Evolutionary conservation across 495 filamentous ascomycete species (phyloP).

Genomic region (Glarea lozoyensis): DNA sequence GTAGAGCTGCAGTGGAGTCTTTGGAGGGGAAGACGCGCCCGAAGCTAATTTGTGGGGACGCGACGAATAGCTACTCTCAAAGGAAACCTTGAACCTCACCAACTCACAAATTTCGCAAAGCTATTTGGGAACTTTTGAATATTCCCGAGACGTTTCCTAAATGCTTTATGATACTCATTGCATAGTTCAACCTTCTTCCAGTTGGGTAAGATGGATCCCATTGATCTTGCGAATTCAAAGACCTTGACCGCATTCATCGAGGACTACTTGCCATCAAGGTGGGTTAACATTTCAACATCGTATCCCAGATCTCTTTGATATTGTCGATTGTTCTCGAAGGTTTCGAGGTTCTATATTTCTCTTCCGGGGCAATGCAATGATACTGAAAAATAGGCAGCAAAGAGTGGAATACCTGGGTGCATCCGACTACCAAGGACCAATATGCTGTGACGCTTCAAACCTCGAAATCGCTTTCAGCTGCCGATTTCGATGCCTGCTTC

Average conservation of each 20-base stretch:
- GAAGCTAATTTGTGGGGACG: too few species aligned
- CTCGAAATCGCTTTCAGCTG: conserved; percentile 33
- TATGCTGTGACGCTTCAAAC: conserved; percentile 39
- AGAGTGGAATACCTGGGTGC: conserved; percentile 31
- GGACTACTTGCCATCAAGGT: conserved; percentile 34
- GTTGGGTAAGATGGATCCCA: conserved; percentile 23
- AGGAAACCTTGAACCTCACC: too few species aligned
- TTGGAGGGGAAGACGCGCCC: conserved; percentile 1
- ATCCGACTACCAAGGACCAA: conserved; percentile 27
- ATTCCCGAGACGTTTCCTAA: too few species aligned
- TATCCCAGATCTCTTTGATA: background rate
- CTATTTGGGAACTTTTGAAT: too few species aligned
- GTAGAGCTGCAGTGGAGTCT: background rate
- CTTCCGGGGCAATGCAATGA: too few species aligned
- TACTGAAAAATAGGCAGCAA: too few species aligned
- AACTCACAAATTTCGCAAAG: too few species aligned
- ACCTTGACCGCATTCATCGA: conserved; percentile 34
- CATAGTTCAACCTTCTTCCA: too few species aligned
- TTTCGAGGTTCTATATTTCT: too few species aligned
- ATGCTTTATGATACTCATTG: too few species aligned
- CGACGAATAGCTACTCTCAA: too few species aligned
- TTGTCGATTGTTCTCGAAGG: background rate
- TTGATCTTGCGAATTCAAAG: conserved; percentile 35
- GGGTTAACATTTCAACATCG: conserved; percentile 1
- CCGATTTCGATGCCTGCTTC: conserved; percentile 60